Percentiles rank a stretch among this genome's conserved stretches.
These are phyloP conservation scores for Echinosophora koreensis DNA, from an alignment of 306 rosid genomes.

Conservation along the genomic window DNA sequence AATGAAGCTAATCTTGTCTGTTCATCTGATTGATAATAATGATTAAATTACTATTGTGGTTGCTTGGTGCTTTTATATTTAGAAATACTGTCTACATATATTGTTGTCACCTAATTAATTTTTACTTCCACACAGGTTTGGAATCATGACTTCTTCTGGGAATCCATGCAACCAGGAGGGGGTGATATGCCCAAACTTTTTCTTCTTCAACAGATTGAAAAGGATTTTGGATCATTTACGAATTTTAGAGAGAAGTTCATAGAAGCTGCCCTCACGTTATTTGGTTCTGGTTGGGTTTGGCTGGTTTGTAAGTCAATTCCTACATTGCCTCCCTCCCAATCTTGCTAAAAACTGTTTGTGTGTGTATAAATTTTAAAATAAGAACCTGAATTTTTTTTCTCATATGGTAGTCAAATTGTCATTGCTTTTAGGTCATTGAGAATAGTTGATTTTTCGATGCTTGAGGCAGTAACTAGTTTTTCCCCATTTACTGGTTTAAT, in stretches of 20 bases:
- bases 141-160: constrained; percentile 74
- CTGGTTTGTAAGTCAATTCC: constrained; percentile 83
- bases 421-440: neutral
- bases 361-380: neutral
- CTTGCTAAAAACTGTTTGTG: constrained; percentile 6
- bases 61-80: constrained; percentile 29
- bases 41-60: constrained; percentile 21
- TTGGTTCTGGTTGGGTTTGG: constrained; percentile 99
- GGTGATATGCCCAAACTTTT: constrained; percentile 80
- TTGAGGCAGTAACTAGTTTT: constrained; percentile 15
- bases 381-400: constrained; percentile 10
- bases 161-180: constrained; percentile 97
- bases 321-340: neutral
- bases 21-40: constrained; percentile 14
- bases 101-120: constrained; percentile 3
- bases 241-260: constrained; percentile 78
- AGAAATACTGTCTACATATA: constrained; percentile 16
- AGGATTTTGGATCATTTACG: constrained; percentile 88
- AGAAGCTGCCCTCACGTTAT: constrained; percentile 72
- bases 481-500: constrained; percentile 9
- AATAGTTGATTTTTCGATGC: constrained; percentile 26
- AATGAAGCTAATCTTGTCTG: constrained; percentile 20
- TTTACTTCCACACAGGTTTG: constrained; percentile 69
- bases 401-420: constrained; percentile 24
- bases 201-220: constrained; percentile 90